Percentiles rank a stretch among this genome's conserved stretches.
Evolutionary conservation across 2,329 filamentous ascomycete species (phyloP).

Genomic region (Dactylellina leptospora): DNA sequence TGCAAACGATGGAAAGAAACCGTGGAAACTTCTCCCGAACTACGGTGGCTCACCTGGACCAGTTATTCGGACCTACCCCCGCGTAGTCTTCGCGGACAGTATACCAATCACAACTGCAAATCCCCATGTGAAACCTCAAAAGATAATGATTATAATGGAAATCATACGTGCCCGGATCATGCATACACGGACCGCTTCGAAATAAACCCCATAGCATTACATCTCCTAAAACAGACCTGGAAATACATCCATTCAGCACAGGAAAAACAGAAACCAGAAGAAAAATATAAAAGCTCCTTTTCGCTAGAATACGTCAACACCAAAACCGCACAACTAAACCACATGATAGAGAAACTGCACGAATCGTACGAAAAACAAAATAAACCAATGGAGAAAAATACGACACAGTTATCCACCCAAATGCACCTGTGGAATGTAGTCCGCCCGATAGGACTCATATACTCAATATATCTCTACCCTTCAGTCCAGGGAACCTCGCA

Average conservation of each 20-base stretch:
- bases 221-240: constrained; percentile 4
- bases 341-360: not conserved
- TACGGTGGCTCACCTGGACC: constrained; percentile 25
- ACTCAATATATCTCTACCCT: too few relatives aligned
- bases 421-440: not conserved
- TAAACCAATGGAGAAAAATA: not conserved
- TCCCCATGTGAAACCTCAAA: not conserved
- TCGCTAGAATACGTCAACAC: not conserved
- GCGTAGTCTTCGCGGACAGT: not conserved
- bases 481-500: too few relatives aligned
- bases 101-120: constrained; percentile 4
- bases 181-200: constrained; percentile 5
- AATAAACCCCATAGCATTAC: constrained; percentile 10
- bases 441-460: not conserved
- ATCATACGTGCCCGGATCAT: not conserved
- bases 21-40: constrained; percentile 13
- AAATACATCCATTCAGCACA: not conserved
- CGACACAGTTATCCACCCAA: not conserved
- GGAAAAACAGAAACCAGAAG: not conserved
- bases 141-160: not conserved
- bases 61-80: not conserved
- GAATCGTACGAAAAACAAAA: not conserved
- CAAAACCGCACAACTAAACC: not conserved
- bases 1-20: constrained; percentile 30
- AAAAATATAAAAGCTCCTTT: not conserved